Conservation (phyloP, 768 basidiomycete genomes). For the Pulveroboletus sp. region DNA sequence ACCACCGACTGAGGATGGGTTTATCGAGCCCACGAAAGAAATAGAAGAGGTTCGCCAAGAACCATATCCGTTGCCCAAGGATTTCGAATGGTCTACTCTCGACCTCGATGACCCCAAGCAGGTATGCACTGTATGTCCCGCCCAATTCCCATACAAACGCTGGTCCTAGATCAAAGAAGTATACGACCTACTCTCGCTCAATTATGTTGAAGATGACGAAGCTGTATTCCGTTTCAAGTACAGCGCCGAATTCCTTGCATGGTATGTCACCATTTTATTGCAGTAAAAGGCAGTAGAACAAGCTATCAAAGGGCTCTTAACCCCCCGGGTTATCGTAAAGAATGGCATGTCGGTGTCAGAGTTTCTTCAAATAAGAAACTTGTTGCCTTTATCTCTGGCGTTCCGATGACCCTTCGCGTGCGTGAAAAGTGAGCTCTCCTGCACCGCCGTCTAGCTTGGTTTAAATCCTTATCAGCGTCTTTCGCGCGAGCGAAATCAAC, state of each 20-base stretch:
- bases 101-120: constrained; percentile 77
- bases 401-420: constrained; percentile 84
- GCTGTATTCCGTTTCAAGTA: constrained; percentile 98
- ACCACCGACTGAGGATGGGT: constrained; percentile 72
- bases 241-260: constrained; percentile 88
- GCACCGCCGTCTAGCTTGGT: background rate
- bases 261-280: constrained; percentile 44
- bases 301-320: constrained; percentile 73
- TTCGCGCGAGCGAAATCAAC: constrained; percentile 88
- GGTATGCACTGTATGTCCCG: constrained; percentile 36
- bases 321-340: constrained; percentile 88
- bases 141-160: constrained; percentile 1
- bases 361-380: constrained; percentile 89
- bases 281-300: background rate
- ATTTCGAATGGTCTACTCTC: constrained; percentile 87
- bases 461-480: constrained; percentile 42
- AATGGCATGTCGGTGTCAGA: constrained; percentile 96
- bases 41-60: constrained; percentile 82
- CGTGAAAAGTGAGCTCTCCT: constrained; percentile 64
- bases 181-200: constrained; percentile 83
- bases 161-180: constrained; percentile 76
- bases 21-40: constrained; percentile 80
- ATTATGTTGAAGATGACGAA: constrained; percentile 96
- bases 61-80: constrained; percentile 83
- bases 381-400: constrained; percentile 94